Evolutionary conservation across 768 basidiomycete genomes (phyloP), one percentile per base, ranked within the genome.

Genomic region (Rossbeevera mucosa): DNA sequence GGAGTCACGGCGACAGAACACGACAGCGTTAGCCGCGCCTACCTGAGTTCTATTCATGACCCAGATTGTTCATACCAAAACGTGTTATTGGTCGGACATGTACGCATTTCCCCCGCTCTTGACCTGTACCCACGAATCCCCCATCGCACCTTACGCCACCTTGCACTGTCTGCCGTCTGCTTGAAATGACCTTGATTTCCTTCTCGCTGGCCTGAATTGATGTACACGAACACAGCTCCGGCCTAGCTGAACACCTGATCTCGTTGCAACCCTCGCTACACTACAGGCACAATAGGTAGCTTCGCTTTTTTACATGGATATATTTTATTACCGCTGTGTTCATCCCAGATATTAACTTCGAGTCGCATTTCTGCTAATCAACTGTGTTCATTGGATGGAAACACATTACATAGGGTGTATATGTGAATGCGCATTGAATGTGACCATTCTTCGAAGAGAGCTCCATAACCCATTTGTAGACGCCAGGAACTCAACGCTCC

Each of bases 271-370:
- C 28, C 42, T 48, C 46, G 43, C 44, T 52, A 54, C 25, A 24
- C 50, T 57, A 51, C 36, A 38, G 44, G 29, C 44, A 53, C 46
- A 14, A 56, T 57, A 51, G 52, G 63, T 62, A 42, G 57, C 47
- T 59, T 42, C 50, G 14, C 41, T 52, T 50, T 58, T 55, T 56
- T 65, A 59, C 57, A 56, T 56, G 59, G 51, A 48, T 30, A 51
- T 69, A 58, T 57, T 63, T 67, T 69, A 71, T 68, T 55, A 50
- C 60, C 51, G 42, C 56, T 53, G 59, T 66, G 64, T 53, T 54
- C 57, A 29, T 53, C 43, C 33, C 47, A 54, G 56, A 65, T 50
- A 44, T 51, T 51, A 47, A 55, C 44, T 26, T 52, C 49, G 51
- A 44, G 44, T 49, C 56, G 54, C 47, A 44, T 59, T 47, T 22